These are phyloP conservation scores for Xylaria nigripes DNA, from an alignment of 495 filamentous ascomycete species.

Conservation along the genomic window DNA sequence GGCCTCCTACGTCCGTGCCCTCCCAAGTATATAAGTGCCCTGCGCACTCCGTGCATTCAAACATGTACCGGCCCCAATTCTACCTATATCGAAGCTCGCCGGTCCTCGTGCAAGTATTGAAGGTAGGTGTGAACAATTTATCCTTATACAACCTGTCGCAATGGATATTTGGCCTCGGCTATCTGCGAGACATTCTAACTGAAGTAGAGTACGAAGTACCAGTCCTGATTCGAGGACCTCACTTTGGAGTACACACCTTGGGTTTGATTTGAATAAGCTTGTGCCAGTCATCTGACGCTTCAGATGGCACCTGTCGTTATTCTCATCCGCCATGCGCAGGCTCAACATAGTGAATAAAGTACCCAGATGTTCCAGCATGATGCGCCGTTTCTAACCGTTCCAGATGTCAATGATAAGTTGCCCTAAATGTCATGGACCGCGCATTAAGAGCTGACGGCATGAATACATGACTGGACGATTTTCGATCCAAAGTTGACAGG, in stretches of 20 bases:
- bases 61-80: too few species aligned
- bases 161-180: background rate
- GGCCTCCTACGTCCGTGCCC: too few species aligned
- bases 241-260: background rate
- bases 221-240: background rate
- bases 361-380: background rate
- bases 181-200: background rate
- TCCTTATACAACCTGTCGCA: too few species aligned
- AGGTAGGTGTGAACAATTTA: too few species aligned
- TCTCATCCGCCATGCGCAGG: slow-evolving; percentile 44
- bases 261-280: background rate
- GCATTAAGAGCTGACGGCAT: slow-evolving; percentile 13
- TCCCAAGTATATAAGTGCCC: too few species aligned
- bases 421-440: background rate
- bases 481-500: slow-evolving; percentile 21
- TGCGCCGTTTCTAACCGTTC: slow-evolving; percentile 7
- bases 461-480: slow-evolving; percentile 23
- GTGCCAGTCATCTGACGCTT: background rate
- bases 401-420: slow-evolving; percentile 23
- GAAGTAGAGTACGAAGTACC: background rate
- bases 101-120: too few species aligned
- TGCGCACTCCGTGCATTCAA: too few species aligned
- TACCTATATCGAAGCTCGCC: too few species aligned
- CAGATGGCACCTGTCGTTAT: slow-evolving; percentile 39
- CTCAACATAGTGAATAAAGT: slow-evolving; percentile 34